A percentile compares a stretch with the other conserved stretches of the same genome.
Evolutionary conservation across 139 green algal genomes (phyloP).

Genomic region (Gonium pectorale): DNA sequence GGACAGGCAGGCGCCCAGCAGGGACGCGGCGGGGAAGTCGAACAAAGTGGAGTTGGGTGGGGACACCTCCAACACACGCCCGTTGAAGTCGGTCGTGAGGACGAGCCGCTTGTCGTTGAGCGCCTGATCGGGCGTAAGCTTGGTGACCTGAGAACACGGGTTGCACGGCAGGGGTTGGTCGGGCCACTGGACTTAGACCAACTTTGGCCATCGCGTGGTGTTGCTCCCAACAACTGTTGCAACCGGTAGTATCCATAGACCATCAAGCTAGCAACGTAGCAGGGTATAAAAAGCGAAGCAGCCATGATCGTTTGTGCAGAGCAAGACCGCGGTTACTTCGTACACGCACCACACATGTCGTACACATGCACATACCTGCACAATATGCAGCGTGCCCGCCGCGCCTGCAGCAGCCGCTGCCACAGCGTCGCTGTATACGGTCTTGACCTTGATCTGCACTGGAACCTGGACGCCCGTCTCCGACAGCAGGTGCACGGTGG

Average conservation of each 20-base stretch:
- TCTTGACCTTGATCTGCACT: slow-evolving; percentile 38
- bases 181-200: too few species aligned
- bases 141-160: slow-evolving; percentile 9
- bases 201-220: too few species aligned
- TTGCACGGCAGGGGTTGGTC: too few species aligned
- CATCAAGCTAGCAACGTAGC: too few species aligned
- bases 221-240: too few species aligned
- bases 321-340: too few species aligned
- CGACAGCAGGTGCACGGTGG: slow-evolving; percentile 48
- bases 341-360: too few species aligned
- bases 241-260: too few species aligned
- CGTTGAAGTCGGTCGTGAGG: neutral
- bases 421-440: neutral
- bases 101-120: slow-evolving; percentile 21
- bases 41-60: neutral
- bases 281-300: too few species aligned
- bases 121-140: neutral
- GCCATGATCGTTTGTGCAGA: too few species aligned
- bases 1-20: slow-evolving; percentile 15
- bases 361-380: neutral
- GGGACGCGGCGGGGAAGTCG: neutral
- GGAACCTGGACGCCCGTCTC: slow-evolving; percentile 36
- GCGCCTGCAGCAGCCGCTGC: too few species aligned
- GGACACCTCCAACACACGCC: neutral
- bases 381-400: neutral